Evolutionary conservation across 108 stramenopile genomes (phyloP).

Genomic region (Cyclotella cryptica): DNA sequence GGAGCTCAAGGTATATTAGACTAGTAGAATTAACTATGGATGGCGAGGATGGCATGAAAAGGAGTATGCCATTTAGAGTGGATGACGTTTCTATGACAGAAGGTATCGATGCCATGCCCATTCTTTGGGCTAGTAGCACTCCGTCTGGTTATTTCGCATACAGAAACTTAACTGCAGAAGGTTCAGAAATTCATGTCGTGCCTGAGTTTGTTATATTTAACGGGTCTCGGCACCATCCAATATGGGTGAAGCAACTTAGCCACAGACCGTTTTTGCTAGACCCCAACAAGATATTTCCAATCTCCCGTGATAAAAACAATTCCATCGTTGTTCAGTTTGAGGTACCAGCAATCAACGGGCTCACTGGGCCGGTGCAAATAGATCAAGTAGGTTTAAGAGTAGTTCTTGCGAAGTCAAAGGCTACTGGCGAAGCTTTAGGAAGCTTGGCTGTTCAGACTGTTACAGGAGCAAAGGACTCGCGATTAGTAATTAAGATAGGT

Average conservation of each 20-base stretch:
- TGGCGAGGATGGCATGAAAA: slow-evolving; percentile 64
- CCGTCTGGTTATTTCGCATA: slow-evolving; percentile 81
- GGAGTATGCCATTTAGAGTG: slow-evolving; percentile 71
- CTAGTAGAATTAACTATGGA: slow-evolving; percentile 83
- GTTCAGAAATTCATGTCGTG: slow-evolving; percentile 80
- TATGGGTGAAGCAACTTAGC: slow-evolving; percentile 50
- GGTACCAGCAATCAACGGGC: slow-evolving; percentile 53
- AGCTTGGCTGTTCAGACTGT: slow-evolving; percentile 85
- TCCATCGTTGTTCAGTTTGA: slow-evolving; percentile 53
- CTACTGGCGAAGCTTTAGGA: slow-evolving; percentile 64
- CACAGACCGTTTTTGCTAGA: slow-evolving; percentile 39
- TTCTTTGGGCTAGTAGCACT: slow-evolving; percentile 71
- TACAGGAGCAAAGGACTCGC: slow-evolving; percentile 70
- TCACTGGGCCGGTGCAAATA: slow-evolving; percentile 68
- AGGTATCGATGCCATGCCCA: slow-evolving; percentile 74
- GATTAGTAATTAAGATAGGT: slow-evolving; percentile 82
- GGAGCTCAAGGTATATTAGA: slow-evolving; percentile 54
- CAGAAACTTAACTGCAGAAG: slow-evolving; percentile 67
- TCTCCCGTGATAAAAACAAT: slow-evolving; percentile 50
- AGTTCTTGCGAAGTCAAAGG: slow-evolving; percentile 53
- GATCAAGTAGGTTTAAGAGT: slow-evolving; percentile 76
- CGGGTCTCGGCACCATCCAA: slow-evolving; percentile 62
- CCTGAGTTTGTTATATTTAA: slow-evolving; percentile 90
- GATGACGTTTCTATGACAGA: slow-evolving; percentile 75
- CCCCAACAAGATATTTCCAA: slow-evolving; percentile 43